phyloP scores from a whole-genome alignment of 352 stramenopile species.

The Phytophthora tubulina region DNA sequence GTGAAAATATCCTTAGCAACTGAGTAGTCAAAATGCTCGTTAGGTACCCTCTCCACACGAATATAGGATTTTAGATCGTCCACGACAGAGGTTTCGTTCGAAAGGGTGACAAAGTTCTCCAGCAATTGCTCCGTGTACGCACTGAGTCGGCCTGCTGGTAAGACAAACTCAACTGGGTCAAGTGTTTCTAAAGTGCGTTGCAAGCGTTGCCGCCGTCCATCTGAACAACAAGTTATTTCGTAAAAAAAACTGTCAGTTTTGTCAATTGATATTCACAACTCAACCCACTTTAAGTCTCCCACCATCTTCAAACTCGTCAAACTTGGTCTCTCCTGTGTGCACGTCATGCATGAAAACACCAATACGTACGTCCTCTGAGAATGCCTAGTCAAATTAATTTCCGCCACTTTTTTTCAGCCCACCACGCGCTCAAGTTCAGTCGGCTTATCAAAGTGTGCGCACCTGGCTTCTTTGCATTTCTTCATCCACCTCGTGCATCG shows the following conservation, averaged over 20 bases:
- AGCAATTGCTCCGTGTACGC: conserved; percentile 53
- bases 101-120: conserved; percentile 32
- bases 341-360: conserved; percentile 53
- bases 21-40: conserved; percentile 36
- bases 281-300: neutral
- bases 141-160: conserved; percentile 49
- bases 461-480: conserved; percentile 38
- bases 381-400: conserved; percentile 13
- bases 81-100: neutral
- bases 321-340: conserved; percentile 53
- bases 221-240: conserved; percentile 21
- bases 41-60: conserved; percentile 40
- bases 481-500: conserved; percentile 43
- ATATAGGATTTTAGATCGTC: conserved; percentile 23
- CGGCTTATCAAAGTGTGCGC: neutral
- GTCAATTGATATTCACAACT: neutral
- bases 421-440: neutral
- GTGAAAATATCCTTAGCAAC: conserved; percentile 21
- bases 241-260: conserved; percentile 1
- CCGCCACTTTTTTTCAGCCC: neutral
- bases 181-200: conserved; percentile 36
- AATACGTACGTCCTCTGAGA: conserved; percentile 40
- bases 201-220: conserved; percentile 39
- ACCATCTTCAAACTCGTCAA: conserved; percentile 65
- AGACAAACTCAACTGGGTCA: conserved; percentile 58